Evolutionary conservation across 1,284 basidiomycete species (phyloP).

Genomic region (Microbotryum violaceum): DNA sequence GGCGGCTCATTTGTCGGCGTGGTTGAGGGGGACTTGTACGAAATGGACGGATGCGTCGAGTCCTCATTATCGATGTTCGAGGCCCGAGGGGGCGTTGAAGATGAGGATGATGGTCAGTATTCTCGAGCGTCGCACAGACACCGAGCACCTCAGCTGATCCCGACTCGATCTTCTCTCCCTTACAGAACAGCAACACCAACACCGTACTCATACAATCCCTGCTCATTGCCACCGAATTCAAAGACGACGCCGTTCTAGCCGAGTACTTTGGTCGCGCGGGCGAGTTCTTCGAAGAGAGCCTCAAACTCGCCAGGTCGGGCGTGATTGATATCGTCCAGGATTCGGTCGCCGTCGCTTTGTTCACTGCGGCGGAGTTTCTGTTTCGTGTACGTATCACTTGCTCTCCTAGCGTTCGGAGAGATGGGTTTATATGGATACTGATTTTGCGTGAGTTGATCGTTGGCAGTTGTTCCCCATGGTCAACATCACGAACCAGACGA

Average conservation of each 20-base stretch:
- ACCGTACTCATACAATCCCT: conserved; percentile 5
- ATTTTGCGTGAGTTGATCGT: too few species aligned
- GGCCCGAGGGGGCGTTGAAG: not conserved
- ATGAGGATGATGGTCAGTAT: not conserved
- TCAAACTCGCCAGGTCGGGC: not conserved
- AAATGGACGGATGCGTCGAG: too few species aligned
- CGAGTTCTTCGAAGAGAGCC: conserved; percentile 10
- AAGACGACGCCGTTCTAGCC: conserved; percentile 4
- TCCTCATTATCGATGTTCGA: not conserved
- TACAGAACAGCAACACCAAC: conserved; percentile 2
- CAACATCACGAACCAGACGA: conserved; percentile 1
- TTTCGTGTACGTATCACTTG: not conserved
- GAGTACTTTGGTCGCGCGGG: conserved; percentile 1
- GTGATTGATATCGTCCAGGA: conserved; percentile 12
- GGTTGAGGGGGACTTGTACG: too few species aligned
- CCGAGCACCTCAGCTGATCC: not conserved
- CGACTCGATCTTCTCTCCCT: not conserved
- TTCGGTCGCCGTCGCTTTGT: conserved; percentile 1
- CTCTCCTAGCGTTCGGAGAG: conserved; percentile 11
- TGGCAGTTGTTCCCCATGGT: conserved; percentile 11
- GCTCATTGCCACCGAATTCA: conserved; percentile 6
- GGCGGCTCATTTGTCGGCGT: too few species aligned
- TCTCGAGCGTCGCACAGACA: not conserved
- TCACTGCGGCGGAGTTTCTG: not conserved
- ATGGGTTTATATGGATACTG: conserved; percentile 2